Evolutionary conservation across 345 rosid species (phyloP).

Genomic region (Lepidium sativum): DNA sequence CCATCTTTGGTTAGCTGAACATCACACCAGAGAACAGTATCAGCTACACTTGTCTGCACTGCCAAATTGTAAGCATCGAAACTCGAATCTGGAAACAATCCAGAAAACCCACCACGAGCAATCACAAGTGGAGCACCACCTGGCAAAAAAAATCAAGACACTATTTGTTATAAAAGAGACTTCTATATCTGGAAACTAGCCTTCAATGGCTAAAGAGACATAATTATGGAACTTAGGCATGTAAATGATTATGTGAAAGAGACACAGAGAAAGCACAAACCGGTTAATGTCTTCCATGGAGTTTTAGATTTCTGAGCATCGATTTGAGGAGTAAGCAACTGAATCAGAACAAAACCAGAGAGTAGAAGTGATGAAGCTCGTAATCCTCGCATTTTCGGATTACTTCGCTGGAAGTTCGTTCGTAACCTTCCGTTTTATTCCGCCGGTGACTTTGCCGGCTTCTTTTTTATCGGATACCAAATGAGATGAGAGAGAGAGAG

Average conservation of each 20-base stretch:
- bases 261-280: slow-evolving; percentile 23
- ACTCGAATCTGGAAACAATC: slow-evolving; percentile 76
- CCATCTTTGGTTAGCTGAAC: slow-evolving; percentile 81
- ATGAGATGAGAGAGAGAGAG: background rate
- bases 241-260: background rate
- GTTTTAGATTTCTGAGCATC: slow-evolving; percentile 51
- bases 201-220: background rate
- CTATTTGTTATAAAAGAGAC: background rate
- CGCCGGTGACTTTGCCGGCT: slow-evolving; percentile 19
- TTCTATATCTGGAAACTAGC: background rate
- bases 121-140: slow-evolving; percentile 58
- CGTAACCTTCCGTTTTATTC: background rate
- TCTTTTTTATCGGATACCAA: background rate
- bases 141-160: slow-evolving; percentile 27
- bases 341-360: slow-evolving; percentile 24
- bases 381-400: slow-evolving; percentile 13
- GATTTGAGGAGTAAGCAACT: slow-evolving; percentile 33
- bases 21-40: slow-evolving; percentile 61
- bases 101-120: slow-evolving; percentile 93
- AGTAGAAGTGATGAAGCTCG: slow-evolving; percentile 22
- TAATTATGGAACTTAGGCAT: too few species aligned
- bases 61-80: slow-evolving; percentile 39
- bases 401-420: background rate
- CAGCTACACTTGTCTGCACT: slow-evolving; percentile 10
- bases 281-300: slow-evolving; percentile 48